Evolutionary conservation across 2,329 filamentous ascomycete species (phyloP), one percentile per base, ranked within the genome.

Genomic region (Didymella segeticola): DNA sequence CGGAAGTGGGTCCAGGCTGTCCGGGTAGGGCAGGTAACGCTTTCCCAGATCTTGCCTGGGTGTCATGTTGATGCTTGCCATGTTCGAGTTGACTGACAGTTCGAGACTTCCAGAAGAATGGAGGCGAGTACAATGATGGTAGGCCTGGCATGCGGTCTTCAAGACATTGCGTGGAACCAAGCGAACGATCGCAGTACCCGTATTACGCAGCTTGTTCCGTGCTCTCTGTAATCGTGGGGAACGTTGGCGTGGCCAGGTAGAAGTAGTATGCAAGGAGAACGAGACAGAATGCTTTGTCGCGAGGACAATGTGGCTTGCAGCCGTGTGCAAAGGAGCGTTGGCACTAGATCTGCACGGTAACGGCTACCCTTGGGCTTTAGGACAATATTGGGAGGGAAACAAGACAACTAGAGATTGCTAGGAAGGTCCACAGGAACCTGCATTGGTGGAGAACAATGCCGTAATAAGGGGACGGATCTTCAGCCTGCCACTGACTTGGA

Each of bases 1-100:
- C 0, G 65, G 60, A 23, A 76, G 61, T 22, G 67, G 64, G 43
- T 72, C 67, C 56, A 74, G 39, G 22, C 69, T 74, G 60, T 74
- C 59, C 1, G 68, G 68, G 30, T 54, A 64, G 5, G 63, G 26
- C 15, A 36, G 39, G 29, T 67, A 60, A 23, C 60, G 61, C 56
- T 60, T 59, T 33, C 57, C 51, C 34, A 70, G 47, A 10, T 31
- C 54, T 15, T 42, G 31, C 20, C 46, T 47, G 17, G 25, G 49
- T 22, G 43, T 39, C 45, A 60, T 56, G 12, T 60, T 41, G 51
- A 54, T 52, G 29, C 37, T 39, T 29, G 50, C 42, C 62, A 61
- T 62, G 33, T 29, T 53, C 50, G 29, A 31, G 17, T 12, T 48
- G 26, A 37, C 38, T 30, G 20, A 26, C 15, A 41, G 15, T 34